Percentiles rank a stretch among this genome's conserved stretches.
Evolutionary conservation across 1,139 yeast species (phyloP).

Genomic region (Yamadazyma jaroonii): DNA sequence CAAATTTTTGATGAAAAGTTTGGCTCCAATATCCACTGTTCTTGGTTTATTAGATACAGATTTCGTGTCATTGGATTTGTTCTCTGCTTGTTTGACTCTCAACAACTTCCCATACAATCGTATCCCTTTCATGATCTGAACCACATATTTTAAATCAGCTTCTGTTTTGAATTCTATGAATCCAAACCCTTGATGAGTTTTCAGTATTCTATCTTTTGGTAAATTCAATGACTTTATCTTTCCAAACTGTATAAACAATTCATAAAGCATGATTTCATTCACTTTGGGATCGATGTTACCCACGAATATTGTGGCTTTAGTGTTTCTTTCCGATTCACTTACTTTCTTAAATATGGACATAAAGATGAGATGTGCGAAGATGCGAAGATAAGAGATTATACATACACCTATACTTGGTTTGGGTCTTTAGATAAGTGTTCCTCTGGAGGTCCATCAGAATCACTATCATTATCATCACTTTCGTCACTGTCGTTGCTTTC

Average conservation of each 20-base stretch:
- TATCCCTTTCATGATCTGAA: constrained; percentile 59
- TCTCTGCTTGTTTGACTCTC: constrained; percentile 34
- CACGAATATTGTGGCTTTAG: constrained; percentile 69
- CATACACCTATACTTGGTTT: neutral
- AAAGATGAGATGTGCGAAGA: no score
- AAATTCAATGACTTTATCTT: constrained; percentile 69
- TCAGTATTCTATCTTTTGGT: constrained; percentile 75
- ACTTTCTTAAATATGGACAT: constrained; percentile 3
- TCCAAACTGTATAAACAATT: constrained; percentile 81
- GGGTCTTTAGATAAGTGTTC: constrained; percentile 6
- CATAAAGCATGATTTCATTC: constrained; percentile 67
- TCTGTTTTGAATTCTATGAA: constrained; percentile 68
- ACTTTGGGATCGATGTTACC: constrained; percentile 82
- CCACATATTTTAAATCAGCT: constrained; percentile 71
- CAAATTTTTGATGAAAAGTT: constrained; percentile 68
- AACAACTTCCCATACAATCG: constrained; percentile 63
- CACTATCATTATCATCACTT: constrained; percentile 10
- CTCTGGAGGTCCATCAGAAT: constrained; percentile 12
- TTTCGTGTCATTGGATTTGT: constrained; percentile 1
- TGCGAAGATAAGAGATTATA: no score
- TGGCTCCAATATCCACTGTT: constrained; percentile 63
- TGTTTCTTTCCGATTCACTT: constrained; percentile 35
- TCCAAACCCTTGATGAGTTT: constrained; percentile 82
- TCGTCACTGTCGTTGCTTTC: constrained; percentile 14
- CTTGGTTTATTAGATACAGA: neutral